Evolutionary conservation across 2,329 filamentous ascomycete species (phyloP), one percentile per base, ranked within the genome.

Genomic region (Pseudopyricularia cyperi): DNA sequence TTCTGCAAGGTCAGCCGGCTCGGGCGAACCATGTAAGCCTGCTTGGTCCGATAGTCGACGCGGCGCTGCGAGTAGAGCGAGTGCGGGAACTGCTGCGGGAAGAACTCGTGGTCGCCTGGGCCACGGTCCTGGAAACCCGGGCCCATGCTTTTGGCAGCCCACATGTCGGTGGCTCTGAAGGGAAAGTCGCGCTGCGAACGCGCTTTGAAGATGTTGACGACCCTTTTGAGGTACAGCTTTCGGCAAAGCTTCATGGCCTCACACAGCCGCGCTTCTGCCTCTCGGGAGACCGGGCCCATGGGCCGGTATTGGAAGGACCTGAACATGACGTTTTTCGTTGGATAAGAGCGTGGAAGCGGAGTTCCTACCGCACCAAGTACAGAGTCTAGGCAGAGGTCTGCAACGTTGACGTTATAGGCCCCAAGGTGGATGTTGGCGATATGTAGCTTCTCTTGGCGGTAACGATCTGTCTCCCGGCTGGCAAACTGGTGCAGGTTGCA

Each of bases 101-200:
- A 51, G 28, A 51, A 46, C 39, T 51, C 50, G 39, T 51, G 50
- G 15, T 51, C 50, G 6, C 50, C 50, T 0, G 50, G 50, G 9
- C 50, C 50, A n/a, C 39, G 50, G 8, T 51, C 50, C 28, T 3
- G 4, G 28, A 30, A 46, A 4, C 28, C 37, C 3, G 15, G 3
- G 12, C 7, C 4, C 12, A 22, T 12, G 14, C 34, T 42, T 12
- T n/a, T 6, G 48, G 14, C 35, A 24, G 26, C 0, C 11, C 24
- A 14, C 30, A 7, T 2, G 34, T 19, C 12, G 15, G n/a, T 37
- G 4, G 48, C 22, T 2, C 17, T 11, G 24, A 42, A 32, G 2
- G 2, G 7, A 3, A 14, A 1, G 14, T 12, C 11, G 2, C 11
- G 14, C 7, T 26, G 49, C 9, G 12, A 2, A n/a, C 26, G 19